Base-by-base conservation (phyloP, 257 asterid species). In the Scutellaria galericulata region DNA sequence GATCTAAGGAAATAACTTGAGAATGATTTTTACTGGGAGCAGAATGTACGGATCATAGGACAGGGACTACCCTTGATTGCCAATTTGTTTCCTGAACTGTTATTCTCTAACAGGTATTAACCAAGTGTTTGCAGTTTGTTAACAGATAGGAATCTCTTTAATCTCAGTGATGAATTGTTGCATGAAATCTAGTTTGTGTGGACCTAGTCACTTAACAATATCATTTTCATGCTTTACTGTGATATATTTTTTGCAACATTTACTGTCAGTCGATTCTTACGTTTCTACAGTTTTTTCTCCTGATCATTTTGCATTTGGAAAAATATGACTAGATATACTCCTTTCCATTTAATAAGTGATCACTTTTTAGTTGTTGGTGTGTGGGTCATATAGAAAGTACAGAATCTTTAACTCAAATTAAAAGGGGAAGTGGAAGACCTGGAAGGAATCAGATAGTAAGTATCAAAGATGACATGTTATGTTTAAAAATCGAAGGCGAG, bases 81-180 rank as follows among this genome's bases (percentile, higher is more conserved):
- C 50, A 37, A 8, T 60, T 60, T 27, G 24, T 37, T 45, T 60
- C 7, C 66, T 37, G 2, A 60, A 18, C n/a, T 60, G 66, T 7
- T 18, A n/a, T 31, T 31, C 47, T 60, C 50, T 60, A 20, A 31
- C 64, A 6, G 20, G 10, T n/a, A n/a, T n/a, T 5, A 12, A 6
- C 64, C 20, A 58, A 35, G 64, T 60, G n/a, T 60, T 60, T 60
- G 66, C 50, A 45, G n/a, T 60, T 18, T 31, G 5, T 31, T 31
- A 31, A 31, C 37, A 22, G 10, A 4, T 60, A 18, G 52, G 3
- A 15, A 62, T 20, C 56, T 64, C 3, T 6, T 24, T 44, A 45
- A 47, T 45, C 10, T 22, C 12, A 24, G 13, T 20, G 41, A 6
- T 64, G 13, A 3, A 2, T 64, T 64, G 22, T 44, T 64, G n/a